Percentiles rank a stretch among this genome's conserved stretches.
Conservation (phyloP, 768 basidiomycete genomes). For the Pisolithus tinctorius region DNA sequence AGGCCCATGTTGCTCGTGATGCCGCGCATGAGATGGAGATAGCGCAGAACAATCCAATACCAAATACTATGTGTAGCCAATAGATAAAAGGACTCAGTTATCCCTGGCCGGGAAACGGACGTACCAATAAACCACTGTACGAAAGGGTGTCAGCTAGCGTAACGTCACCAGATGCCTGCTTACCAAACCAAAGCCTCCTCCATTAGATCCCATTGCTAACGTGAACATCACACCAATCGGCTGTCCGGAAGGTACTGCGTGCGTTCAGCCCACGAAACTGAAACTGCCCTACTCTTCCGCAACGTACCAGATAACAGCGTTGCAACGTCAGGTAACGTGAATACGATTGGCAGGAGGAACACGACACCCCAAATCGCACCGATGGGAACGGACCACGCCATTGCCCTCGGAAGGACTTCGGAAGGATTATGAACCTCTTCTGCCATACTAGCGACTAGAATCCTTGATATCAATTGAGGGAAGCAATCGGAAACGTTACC, state of each 20-base stretch:
- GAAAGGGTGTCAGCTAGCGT: background rate
- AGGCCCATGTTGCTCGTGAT: constrained; percentile 66
- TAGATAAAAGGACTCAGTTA: no score
- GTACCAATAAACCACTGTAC: constrained; percentile 37
- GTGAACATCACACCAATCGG: constrained; percentile 59
- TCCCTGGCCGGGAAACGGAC: constrained; percentile 7
- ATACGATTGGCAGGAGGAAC: constrained; percentile 57
- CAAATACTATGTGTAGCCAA: constrained; percentile 36
- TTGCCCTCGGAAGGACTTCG: constrained; percentile 46
- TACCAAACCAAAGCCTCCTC: constrained; percentile 58
- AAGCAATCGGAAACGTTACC: background rate
- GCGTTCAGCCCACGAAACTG: constrained; percentile 1
- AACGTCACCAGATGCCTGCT: constrained; percentile 10
- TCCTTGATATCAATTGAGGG: background rate
- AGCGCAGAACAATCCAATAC: constrained; percentile 52
- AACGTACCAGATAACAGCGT: constrained; percentile 44
- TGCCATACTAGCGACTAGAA: constrained; percentile 53
- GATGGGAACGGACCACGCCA: constrained; percentile 49
- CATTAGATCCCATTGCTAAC: constrained; percentile 53
- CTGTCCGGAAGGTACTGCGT: constrained; percentile 50
- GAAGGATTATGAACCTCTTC: constrained; percentile 60
- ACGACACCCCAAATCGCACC: constrained; percentile 44
- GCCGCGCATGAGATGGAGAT: constrained; percentile 63
- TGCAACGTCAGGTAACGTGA: constrained; percentile 54
- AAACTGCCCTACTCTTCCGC: background rate